Conservation (phyloP, 768 basidiomycete genomes). For the Gymnopilus dilepis region DNA sequence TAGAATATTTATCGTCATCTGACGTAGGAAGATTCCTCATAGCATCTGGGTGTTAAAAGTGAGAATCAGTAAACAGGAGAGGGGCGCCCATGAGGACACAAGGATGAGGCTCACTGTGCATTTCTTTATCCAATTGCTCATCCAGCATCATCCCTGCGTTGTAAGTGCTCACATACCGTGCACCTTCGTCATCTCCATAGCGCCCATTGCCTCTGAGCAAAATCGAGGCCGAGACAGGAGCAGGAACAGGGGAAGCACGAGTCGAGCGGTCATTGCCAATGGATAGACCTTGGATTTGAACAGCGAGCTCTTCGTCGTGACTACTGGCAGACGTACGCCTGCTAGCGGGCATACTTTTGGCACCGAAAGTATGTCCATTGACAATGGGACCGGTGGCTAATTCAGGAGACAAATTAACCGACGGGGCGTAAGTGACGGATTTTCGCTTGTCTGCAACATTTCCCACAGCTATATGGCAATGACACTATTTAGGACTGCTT, state of each 20-base stretch:
- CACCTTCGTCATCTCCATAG: conserved; percentile 63
- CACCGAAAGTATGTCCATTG: conserved; percentile 68
- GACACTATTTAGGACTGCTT: neutral
- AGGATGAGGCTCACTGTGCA: conserved; percentile 74
- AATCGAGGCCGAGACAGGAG: conserved; percentile 56
- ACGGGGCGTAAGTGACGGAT: conserved; percentile 84
- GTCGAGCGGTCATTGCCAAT: conserved; percentile 66
- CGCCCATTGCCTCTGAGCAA: conserved; percentile 56
- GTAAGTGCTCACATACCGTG: conserved; percentile 64
- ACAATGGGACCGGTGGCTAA: conserved; percentile 46
- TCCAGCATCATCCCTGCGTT: conserved; percentile 92
- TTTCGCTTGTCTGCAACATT: conserved; percentile 79
- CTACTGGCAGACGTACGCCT: conserved; percentile 88
- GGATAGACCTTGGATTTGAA: conserved; percentile 75
- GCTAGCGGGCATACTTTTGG: conserved; percentile 93
- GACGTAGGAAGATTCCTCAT: conserved; percentile 88
- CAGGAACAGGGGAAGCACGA: conserved; percentile 60
- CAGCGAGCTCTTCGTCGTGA: conserved; percentile 82
- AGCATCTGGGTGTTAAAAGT: conserved; percentile 58
- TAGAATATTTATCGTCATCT: conserved; percentile 85
- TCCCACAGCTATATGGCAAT: conserved; percentile 57
- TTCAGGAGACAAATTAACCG: conserved; percentile 77
- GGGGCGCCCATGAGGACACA: no score
- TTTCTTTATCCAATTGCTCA: conserved; percentile 91
- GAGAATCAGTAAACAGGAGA: conserved; percentile 9